Base-by-base conservation (phyloP, 495 filamentous ascomycete genomes). In the Penicillium daleae region DNA sequence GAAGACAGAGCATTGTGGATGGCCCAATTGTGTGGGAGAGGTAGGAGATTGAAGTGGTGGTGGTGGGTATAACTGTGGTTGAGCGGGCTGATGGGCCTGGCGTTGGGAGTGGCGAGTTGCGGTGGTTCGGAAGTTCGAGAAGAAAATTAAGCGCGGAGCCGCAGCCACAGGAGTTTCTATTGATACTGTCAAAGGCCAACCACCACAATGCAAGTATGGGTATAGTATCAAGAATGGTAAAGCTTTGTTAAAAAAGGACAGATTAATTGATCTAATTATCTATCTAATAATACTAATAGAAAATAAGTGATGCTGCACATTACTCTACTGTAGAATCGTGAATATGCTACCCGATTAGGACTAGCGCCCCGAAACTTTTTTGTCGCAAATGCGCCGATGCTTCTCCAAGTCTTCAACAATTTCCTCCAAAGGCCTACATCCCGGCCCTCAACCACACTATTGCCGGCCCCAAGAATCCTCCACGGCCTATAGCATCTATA, bases 81-180 rank as follows among this genome's bases (percentile, higher is more conserved):
- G 42, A 55, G 55, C 56, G 50, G 57, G 37, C 57, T 50, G 51
- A 27, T 46, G 61, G 64, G 35, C 42, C 48, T 59, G 63, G 55
- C 64, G 10, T 9, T 35, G 9, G 9, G 13, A 59, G 27, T 15
- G 27, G n/a, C 58, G 57, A 59, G 61, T 66, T 69, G 70, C 66
- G 66, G 66, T 61, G 67, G 49, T 27, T 52, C 62, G 71, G 71
- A 67, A 64, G 66, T 51, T 55, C 46, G 69, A 73, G n/a, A 59
- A 69, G 69, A 76, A 76, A 76, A 76, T 74, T 78, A 71, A 74
- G 71, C 73, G 69, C 70, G 71, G 69, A 73, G 66, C 66, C 68
- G 66, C 69, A 72, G 72, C 71, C 74, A 74, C 75, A 71, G 74
- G 71, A 71, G n/a, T n/a, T 72, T 74, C 63, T 64, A 60, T 59